Evolutionary conservation across 306 rosid species (phyloP), one percentile per base, ranked within the genome.

Genomic region (Carpinus fangiana): DNA sequence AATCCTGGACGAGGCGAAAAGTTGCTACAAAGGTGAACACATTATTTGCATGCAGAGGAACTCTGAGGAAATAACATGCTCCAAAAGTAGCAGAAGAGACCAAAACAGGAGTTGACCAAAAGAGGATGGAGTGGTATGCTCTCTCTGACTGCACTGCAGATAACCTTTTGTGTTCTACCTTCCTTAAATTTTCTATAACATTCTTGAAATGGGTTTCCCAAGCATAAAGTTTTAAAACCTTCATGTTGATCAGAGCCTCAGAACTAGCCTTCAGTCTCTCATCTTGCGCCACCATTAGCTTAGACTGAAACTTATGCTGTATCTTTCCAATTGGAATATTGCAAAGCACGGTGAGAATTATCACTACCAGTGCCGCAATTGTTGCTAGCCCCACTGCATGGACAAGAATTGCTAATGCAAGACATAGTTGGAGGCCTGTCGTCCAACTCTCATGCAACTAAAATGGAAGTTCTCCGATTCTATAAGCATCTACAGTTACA

Each of bases 381-480:
- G 97, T 86, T 16, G 98, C 98, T 4, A 87, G 70, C 45, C 95
- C 96, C 52, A 93, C 79, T 7, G 95, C 90, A 0, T 41, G 85
- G 72, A 78, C 80, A 59, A 93, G 89, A 66, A 93, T 82, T 4
- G 75, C 73, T n/a, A 91, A 80, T 1, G 97, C 84, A 64, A 91
- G 78, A 23, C 88, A 86, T 11, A 91, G 80, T 73, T 93, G 98
- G 47, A 93, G 55, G 43, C 78, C 70, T 7, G 97, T 91, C 10
- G 95, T 86, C 97, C 97, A 93, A 31, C 82, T 80, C 57, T 87
- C 91, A 79, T 93, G 98, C 86, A 91, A 88, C 93, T 92, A 93
- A 66, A 38, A 93, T 13, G 97, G 91, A 41, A 93, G 85, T 64
- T 93, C 98, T 77, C 98, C 98, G 57, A 93, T 86, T 72, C 98